These are phyloP conservation scores for Aspergillus tamarii DNA, from an alignment of 2,329 filamentous ascomycete genomes.

Conservation along the genomic window DNA sequence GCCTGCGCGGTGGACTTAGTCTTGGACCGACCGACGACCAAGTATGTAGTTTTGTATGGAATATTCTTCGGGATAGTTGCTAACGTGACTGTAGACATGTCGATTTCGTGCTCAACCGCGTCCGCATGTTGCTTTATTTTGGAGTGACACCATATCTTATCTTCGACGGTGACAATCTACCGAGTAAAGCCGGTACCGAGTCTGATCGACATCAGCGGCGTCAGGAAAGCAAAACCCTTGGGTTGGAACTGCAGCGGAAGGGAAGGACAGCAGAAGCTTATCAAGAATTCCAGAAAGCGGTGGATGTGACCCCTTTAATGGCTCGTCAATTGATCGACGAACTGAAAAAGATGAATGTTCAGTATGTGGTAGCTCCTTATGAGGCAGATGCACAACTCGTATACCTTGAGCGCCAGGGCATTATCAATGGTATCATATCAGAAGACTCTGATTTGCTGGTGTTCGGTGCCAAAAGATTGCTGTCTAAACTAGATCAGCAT, in stretches of 20 bases:
- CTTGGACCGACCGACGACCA: conserved; percentile 81
- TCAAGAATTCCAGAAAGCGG: conserved; percentile 87
- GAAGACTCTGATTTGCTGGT: conserved; percentile 96
- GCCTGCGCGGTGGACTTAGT: conserved; percentile 90
- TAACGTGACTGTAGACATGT: conserved; percentile 67
- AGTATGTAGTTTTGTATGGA: conserved; percentile 59
- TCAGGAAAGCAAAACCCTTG: conserved; percentile 74
- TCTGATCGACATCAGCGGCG: conserved; percentile 73
- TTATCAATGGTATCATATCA: conserved; percentile 85
- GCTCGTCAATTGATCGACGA: conserved; percentile 88
- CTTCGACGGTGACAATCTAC: conserved; percentile 93
- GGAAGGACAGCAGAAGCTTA: conserved; percentile 81
- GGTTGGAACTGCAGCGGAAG: conserved; percentile 77
- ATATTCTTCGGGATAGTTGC: conserved; percentile 53
- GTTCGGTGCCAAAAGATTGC: conserved; percentile 84
- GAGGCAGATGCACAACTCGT: conserved; percentile 97
- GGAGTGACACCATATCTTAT: conserved; percentile 93
- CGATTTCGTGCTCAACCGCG: conserved; percentile 84
- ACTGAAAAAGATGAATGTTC: conserved; percentile 75
- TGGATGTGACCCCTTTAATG: conserved; percentile 97
- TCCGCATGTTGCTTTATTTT: conserved; percentile 92
- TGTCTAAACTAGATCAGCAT: conserved; percentile 94
- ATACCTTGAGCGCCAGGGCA: conserved; percentile 83
- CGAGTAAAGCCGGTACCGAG: conserved; percentile 90
- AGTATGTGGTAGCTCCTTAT: conserved; percentile 93